Evolutionary conservation across 306 rosid genomes (phyloP), one percentile per base, ranked within the genome.

Genomic region (Abrus precatorius): DNA sequence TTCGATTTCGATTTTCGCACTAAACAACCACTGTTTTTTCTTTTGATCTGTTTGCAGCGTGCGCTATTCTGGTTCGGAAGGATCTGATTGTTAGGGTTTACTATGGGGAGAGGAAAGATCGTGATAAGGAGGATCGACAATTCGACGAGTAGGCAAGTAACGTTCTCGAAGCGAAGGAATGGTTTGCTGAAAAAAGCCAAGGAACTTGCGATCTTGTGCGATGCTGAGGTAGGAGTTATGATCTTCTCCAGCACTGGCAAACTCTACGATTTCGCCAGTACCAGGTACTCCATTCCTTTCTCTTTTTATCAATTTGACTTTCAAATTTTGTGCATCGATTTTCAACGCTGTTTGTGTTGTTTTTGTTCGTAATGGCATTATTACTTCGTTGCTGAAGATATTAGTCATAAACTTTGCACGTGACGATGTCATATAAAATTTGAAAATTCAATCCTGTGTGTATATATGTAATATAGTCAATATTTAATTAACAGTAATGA

Each of bases 21-120:
- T 45, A 36, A 36, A 36, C 40, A 36, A 36, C 40, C 40, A 36
- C 1, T 14, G 14, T 43, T n/a, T 48, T 0, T 33, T 56, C 1
- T 7, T 27, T 6, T n/a, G 80, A 69, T 85, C 84, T 75, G 60
- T 43, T 67, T 33, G 65, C 82, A 85, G 85, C 27, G 14, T 41
- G 72, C 28, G 27, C 5, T 62, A 50, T 69, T 41, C 56, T 65
- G 32, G 55, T 5, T 69, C 30, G 33, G 56, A 80, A 41, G 63
- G 40, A 55, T 62, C 45, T 28, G 66, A 54, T 38, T 29, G 76
- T 29, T 69, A 88, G 89, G 85, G 84, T 88, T 85, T 72, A 28
- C 27, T 30, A 94, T 94, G 97, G 97, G 98, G 74, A 94, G 97
- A 89, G 97, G 98, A 28, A 94, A 94, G 94, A 94, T 94, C 83